Evolutionary conservation across 192 early-diverging fungal genomes (phyloP), one percentile per base, ranked within the genome.

Genomic region (Coemansia sp.): DNA sequence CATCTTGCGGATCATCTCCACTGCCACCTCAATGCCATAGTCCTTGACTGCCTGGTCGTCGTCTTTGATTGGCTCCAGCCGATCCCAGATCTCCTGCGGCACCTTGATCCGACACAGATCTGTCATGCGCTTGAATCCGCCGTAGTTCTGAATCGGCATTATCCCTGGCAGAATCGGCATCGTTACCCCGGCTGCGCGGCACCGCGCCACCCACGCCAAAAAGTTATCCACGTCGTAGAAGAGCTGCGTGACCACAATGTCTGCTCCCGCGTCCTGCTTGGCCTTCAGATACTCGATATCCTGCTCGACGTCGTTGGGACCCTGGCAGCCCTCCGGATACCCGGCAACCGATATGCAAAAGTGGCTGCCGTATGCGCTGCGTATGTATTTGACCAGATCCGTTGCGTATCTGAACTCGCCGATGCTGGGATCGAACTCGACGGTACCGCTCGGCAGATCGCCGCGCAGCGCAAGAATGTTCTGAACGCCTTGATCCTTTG

Each of bases 401-500:
- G 83, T 72, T 41, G 96, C 95, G 75, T 97, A 87, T 43, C 87
- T 76, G 82, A 98, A 93, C 25, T 95, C 95, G 71, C 88, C 90
- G 39, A 97, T 94, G 66, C 87, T 87, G 32, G 90, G 85, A 41
- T 87, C 88, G 90, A 93, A 96, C 65, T 91, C 87, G 16, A 85
- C 79, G 46, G 92, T 88, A 61, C 92, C 93, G 59, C 90, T 85
- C 22, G 96, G 95, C 48, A 95, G 91, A 74, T 98, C 96, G 41
- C 96, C 96, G 64, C 96, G 94, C 39, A 98, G 86, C 11, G 96
- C 96, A 46, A 98, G 87, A 64, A 98, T 96, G 84, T 98, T 98
- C 74, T 96, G 94, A 75, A 96, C 94, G 45, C 96, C 96, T 70
- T 90, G 88, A 13, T 90, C 89, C 74, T 95, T 95, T 48, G 95